Percentiles rank a stretch among this genome's conserved stretches.
Evolutionary conservation across 2,329 filamentous ascomycete genomes (phyloP).

Genomic region (Sporothrix variecibatus): DNA sequence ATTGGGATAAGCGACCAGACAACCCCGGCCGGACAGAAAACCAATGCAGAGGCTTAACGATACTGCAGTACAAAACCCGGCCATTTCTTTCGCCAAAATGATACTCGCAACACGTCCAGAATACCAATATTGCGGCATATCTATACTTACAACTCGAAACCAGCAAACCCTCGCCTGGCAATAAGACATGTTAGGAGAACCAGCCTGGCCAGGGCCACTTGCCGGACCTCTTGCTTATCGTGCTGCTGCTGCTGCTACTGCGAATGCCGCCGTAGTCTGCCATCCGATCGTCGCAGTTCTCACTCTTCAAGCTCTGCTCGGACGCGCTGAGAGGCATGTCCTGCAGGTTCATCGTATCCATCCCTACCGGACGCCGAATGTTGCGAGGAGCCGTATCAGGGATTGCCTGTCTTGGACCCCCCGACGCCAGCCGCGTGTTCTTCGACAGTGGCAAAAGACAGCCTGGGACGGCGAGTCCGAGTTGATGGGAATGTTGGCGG

Average conservation of each 20-base stretch:
- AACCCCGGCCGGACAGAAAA: neutral
- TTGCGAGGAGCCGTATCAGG: slow-evolving; percentile 22
- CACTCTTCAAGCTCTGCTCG: slow-evolving; percentile 20
- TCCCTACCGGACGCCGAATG: slow-evolving; percentile 26
- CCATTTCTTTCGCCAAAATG: neutral
- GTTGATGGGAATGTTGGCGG: slow-evolving; percentile 1
- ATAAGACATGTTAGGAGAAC: slow-evolving; percentile 28
- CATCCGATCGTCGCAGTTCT: slow-evolving; percentile 21
- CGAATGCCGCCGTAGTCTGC: slow-evolving; percentile 11
- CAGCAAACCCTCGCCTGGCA: neutral
- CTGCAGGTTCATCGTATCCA: slow-evolving; percentile 31
- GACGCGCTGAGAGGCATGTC: slow-evolving; percentile 18
- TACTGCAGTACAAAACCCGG: neutral
- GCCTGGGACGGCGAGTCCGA: slow-evolving; percentile 20
- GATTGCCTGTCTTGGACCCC: slow-evolving; percentile 20
- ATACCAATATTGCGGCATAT: neutral
- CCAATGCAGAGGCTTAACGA: neutral
- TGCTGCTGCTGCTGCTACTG: slow-evolving; percentile 29
- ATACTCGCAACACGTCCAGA: neutral
- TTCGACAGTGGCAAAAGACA: slow-evolving; percentile 27
- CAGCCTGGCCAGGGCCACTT: slow-evolving; percentile 34
- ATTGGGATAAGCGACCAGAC: neutral
- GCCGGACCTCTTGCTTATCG: slow-evolving; percentile 29
- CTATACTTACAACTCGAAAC: neutral
- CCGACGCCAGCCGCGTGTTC: neutral